These are phyloP conservation scores for Maudiozyma humilis DNA, from an alignment of 1,139 yeast species.

Conservation along the genomic window DNA sequence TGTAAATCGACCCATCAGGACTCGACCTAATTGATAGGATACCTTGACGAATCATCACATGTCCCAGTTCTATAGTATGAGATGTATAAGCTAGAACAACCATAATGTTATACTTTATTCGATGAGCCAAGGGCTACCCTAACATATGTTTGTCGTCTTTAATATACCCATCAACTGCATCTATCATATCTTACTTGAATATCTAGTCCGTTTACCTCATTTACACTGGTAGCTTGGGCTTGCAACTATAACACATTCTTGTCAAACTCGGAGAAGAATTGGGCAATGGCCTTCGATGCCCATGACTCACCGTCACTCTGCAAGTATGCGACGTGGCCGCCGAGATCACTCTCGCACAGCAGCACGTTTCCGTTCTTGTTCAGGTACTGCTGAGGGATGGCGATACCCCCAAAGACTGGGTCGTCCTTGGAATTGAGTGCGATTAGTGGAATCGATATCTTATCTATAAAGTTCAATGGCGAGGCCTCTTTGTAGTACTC, in stretches of 20 bases:
- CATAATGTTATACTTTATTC: too few relatives aligned
- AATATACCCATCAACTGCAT: too few relatives aligned
- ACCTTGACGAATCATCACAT: too few relatives aligned
- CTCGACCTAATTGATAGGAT: too few relatives aligned
- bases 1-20: too few relatives aligned
- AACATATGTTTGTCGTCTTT: too few relatives aligned
- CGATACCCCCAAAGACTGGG: conserved; percentile 62
- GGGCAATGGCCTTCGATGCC: conserved; percentile 58
- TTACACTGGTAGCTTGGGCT: neutral
- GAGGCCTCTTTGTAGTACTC: conserved; percentile 71
- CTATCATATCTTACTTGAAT: too few relatives aligned
- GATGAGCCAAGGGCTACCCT: too few relatives aligned
- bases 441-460: conserved; percentile 59
- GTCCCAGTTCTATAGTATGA: too few relatives aligned
- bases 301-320: conserved; percentile 58
- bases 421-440: conserved; percentile 71
- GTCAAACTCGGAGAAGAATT: conserved; percentile 50
- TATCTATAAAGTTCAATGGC: conserved; percentile 47
- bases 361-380: conserved; percentile 59
- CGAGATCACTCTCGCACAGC: conserved; percentile 60
- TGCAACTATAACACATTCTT: conserved; percentile 7
- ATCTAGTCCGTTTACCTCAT: too few relatives aligned
- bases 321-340: conserved; percentile 78
- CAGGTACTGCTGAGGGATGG: conserved; percentile 58
- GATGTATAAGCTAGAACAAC: too few relatives aligned